Base-by-base conservation (phyloP, 2,329 filamentous ascomycete species). In the Hypoxylon sp. region DNA sequence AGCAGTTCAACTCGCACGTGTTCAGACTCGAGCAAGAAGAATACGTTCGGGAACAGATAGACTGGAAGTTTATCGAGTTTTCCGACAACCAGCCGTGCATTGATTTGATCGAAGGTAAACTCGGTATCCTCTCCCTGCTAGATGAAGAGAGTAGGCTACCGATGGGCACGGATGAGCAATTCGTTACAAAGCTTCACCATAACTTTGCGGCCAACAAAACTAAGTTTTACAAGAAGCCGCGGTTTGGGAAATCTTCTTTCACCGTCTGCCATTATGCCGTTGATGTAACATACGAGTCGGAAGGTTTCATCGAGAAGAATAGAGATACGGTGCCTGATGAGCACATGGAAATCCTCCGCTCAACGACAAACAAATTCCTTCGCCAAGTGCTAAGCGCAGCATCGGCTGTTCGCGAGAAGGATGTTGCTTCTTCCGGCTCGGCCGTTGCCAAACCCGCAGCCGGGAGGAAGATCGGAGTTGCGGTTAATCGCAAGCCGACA, bases 41-140 rank as follows among this genome's bases (percentile, higher is more conserved):
- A 79, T 99, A 99, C 76, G 86, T 97, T 41, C 89, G 90, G 57
- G 95, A 99, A 80, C 85, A 98, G 80, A 99, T 99, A 69, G 94
- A 98, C 80, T 99, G 95, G 95, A 97, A 92, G 8, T 99, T 99
- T 76, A 99, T 99, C 76, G 95, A 99, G 76, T 99, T 99, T 79
- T 97, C 94, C 5, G 95, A 99, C 79, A 99, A 99, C 73, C 95
- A 99, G 80, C 95, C 95, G 17, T 99, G 95, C 81, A 99, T 99
- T 73, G 95, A 99, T 77, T 82, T 99, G 55, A 99, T 99, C 70
- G 95, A 99, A 81, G 94, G 93, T 70, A 98, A 97, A 78, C 87
- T 99, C 71, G 95, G 95, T 79, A 91, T 99, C 53, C 80, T 99
- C 67, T 93, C 94, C 19, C 84, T 99, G 26, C 83, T 99, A 39